Evolutionary conservation across 2,329 filamentous ascomycete genomes (phyloP), one percentile per base, ranked within the genome.

Genomic region (Curvularia sp.): DNA sequence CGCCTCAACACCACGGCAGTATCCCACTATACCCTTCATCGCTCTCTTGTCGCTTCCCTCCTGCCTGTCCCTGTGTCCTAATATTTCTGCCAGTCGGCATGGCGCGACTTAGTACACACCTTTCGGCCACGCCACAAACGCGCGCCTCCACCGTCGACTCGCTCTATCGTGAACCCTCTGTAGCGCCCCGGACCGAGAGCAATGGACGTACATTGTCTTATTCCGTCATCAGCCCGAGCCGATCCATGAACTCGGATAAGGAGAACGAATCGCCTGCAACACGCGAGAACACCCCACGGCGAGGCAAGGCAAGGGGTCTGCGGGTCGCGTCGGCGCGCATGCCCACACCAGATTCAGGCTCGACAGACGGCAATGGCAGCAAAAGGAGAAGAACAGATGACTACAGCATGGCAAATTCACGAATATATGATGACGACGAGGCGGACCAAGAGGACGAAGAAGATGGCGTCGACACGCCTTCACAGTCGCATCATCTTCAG

Each of bases 301-400:
- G 60, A 42, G 53, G 61, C 15, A 86, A 84, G 64, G 79, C 80
- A 56, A 82, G 79, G 56, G 71, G 70, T 38, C 81, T 82, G 52
- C 59, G 63, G 12, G 60, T 49, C 59, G 63, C 65, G 49, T 67
- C 59, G 21, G 61, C 58, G 42, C 68, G 71, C 4, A 72, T 77
- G 27, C 77, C 78, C 1, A 80, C 78, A 3, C 78, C 78, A 6
- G 72, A 70, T n/a, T 78, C 77, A 3, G 77, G 71, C 39, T 71
- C 71, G 65, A 66, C 36, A 58, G 70, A 25, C 57, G 59, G 69
- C 3, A 77, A 69, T 47, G 51, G 55, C 51, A 27, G 51, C 59
- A 84, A 85, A 68, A 77, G 83, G 32, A 77, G 78, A 42, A 78
- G 81, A 53, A 75, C 82, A 1, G 75, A 71, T 43, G 72, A 79